Base-by-base conservation (phyloP, 2,329 filamentous ascomycete genomes). In the Nemania sp. region DNA sequence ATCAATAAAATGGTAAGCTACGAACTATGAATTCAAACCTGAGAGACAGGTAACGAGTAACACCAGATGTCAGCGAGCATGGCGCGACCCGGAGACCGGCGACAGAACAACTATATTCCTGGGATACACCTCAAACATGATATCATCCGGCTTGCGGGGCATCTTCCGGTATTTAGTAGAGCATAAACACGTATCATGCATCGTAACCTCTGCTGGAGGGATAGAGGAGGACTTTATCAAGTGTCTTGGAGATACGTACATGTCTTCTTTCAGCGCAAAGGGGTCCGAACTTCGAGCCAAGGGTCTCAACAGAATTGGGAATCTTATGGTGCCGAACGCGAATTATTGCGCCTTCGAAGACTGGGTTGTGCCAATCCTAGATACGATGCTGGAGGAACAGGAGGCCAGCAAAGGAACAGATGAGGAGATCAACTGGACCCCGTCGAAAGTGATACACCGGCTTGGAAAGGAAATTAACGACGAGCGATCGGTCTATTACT, bases 191-290 rank as follows among this genome's bases (percentile, higher is more conserved):
- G 86, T 99, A 59, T 94, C 91, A 1, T 89, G 88, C 62, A 90
- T 99, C 66, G 94, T 99, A 56, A 96, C 94, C 20, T 96, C 94
- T 0, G 94, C 94, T 0, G 94, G 94, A 39, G 94, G 94, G 44
- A 84, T 99, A 47, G 94, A 99, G 73, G 94, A 99, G 71, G 94
- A 99, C 73, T 86, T 99, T 53, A 99, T 99, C 80, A 99, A 99
- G 77, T 99, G 94, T 66, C 85, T 99, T 2, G 94, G 89, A 9
- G 87, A 91, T 47, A 99, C 94, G 0, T 99, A 97, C 72, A 85
- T 97, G 68, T 90, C 91, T 39, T 86, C 89, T 1, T 99, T 97
- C 74, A 83, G 81, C 46, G 86, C 90, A 0, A 75, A 81, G 1
- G 94, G 94, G 12, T 86, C 89, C 7, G 82, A 84, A 1, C 81